Conservation (phyloP, 441 rosid genomes). For the Brassica balearica region DNA sequence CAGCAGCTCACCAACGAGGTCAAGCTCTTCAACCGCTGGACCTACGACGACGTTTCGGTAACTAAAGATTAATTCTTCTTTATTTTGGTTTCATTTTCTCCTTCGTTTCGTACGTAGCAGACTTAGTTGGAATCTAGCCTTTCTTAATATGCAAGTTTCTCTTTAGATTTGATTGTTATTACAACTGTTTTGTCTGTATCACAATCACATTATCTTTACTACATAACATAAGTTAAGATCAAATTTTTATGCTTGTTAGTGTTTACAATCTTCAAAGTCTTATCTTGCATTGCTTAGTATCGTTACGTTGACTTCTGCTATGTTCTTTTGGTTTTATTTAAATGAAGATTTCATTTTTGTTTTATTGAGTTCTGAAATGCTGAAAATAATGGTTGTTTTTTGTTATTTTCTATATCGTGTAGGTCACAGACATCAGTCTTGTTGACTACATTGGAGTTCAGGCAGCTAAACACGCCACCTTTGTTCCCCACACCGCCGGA, state of each 20-base stretch:
- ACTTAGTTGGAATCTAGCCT: conserved; percentile 10
- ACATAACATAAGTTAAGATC: too few species aligned
- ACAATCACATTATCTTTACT: neutral
- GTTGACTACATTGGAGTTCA: conserved; percentile 62
- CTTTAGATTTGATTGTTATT: neutral
- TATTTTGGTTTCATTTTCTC: neutral
- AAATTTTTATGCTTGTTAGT: too few species aligned
- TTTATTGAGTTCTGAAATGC: neutral
- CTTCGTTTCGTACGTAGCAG: neutral
- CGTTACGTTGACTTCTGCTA: too few species aligned
- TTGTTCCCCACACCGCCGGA: conserved; percentile 72
- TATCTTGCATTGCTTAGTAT: too few species aligned
- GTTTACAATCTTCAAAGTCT: too few species aligned
- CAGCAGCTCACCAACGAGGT: conserved; percentile 47
- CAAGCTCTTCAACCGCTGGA: conserved; percentile 70
- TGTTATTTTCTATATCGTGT: neutral
- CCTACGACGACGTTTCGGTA: conserved; percentile 58
- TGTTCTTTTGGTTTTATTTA: too few species aligned
- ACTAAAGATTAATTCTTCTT: neutral
- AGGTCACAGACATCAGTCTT: conserved; percentile 62
- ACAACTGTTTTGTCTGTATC: neutral
- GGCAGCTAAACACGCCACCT: conserved; percentile 65
- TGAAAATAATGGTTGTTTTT: neutral
- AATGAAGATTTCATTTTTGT: neutral
- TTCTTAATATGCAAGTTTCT: neutral